phyloP scores from a whole-genome alignment of 2,329 filamentous ascomycete genomes.

The Trichoderma arundinaceum region DNA sequence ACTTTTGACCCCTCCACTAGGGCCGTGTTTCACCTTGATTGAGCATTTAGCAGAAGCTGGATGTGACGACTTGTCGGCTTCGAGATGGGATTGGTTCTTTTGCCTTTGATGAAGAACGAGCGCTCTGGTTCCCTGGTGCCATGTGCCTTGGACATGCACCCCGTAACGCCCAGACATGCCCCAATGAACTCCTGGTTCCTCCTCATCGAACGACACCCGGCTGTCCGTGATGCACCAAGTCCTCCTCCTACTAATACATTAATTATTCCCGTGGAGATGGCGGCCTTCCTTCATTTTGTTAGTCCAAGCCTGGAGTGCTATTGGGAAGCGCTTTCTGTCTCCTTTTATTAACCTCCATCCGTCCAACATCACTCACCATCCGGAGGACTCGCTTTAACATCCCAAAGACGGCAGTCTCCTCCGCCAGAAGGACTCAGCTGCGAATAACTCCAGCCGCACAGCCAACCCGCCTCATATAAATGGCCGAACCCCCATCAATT shows the following conservation, averaged over 20 bases:
- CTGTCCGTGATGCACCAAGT: neutral
- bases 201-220: neutral
- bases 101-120: neutral
- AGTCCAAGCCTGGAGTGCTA: neutral
- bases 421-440: neutral
- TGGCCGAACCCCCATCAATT: conserved; percentile 19
- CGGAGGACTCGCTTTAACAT: neutral
- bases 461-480: conserved; percentile 13
- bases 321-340: too few relatives aligned
- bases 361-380: neutral
- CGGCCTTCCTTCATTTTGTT: neutral
- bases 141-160: too few relatives aligned
- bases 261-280: neutral
- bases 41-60: neutral
- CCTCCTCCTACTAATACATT: neutral
- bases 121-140: neutral
- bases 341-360: neutral
- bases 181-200: neutral
- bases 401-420: neutral
- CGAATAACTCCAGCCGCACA: too few relatives aligned
- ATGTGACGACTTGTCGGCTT: neutral
- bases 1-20: conserved; percentile 14
- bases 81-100: conserved; percentile 10
- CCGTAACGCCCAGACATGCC: too few relatives aligned
- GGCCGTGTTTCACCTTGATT: conserved; percentile 31